Base-by-base conservation (phyloP, 768 basidiomycete species). In the Lentinula edodes region DNA sequence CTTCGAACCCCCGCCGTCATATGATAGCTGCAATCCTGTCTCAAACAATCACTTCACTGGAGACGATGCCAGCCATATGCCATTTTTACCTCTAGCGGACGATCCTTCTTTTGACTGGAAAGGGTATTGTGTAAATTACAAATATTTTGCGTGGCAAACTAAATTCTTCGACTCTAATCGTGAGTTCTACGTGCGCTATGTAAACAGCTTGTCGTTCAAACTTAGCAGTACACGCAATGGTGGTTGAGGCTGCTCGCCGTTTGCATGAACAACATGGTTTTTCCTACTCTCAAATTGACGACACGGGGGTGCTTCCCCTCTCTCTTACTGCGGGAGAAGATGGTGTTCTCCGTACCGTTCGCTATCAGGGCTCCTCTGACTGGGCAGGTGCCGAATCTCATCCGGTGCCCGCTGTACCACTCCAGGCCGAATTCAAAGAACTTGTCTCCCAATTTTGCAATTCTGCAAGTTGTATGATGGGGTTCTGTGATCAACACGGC, bases 31-130 rank as follows among this genome's bases (percentile, higher is more conserved):
- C 66, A 75, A 84, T 2, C 83, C 87, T 1, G 63, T 76, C 2
- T 65, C 68, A 10, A 75, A 78, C 51, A 85, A 75, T 51, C 72
- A 85, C 15, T 75, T 78, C 50, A 73, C 75, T 16, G 86, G 84
- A 3, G 87, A 89, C 62, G 88, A 89, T 61, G 72, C 82, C 6
- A 74, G 78, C 62, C 69, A 73, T 20, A 79, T 89, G 76, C 75
- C 77, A 2, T 90, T 88, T 68, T 70, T 88, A 6, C 87, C 88
- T 1, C 83, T 83, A 57, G 76, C 81, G 0, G 87, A 90, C 65
- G 88, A 90, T 48, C 76, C 78, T 2, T 66, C 52, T 0, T 91
- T 90, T 64, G 65, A 83, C 54, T 71, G 69, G 38, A 35, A 50
- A 2, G 66, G 55, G 15, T 81, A 88, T 64, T 66, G 72, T 2